These are phyloP conservation scores for Papiliotrema laurentii DNA, from an alignment of 1,284 basidiomycete species.

Conservation along the genomic window DNA sequence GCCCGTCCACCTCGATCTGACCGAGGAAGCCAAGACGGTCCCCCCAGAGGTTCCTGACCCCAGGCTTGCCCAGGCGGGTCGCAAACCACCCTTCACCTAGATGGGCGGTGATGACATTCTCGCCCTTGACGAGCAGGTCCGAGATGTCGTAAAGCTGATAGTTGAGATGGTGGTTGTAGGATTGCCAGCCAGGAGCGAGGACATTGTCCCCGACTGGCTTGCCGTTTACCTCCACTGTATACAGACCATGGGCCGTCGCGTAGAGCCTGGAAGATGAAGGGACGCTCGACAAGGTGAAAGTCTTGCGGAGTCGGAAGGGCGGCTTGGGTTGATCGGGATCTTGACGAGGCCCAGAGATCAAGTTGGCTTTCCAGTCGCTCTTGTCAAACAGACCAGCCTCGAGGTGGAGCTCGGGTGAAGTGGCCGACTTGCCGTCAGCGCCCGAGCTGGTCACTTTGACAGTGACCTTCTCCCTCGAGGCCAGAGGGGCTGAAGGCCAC, in stretches of 20 bases:
- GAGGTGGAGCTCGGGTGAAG: background rate
- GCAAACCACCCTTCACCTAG: constrained; percentile 39
- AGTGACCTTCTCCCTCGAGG: background rate
- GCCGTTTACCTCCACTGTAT: constrained; percentile 34
- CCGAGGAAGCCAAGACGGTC: constrained; percentile 17
- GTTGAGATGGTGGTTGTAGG: constrained; percentile 29
- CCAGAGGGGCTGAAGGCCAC: background rate
- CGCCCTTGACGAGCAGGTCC: constrained; percentile 12
- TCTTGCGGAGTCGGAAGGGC: constrained; percentile 6
- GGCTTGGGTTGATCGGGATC: constrained; percentile 2
- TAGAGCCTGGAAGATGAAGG: constrained; percentile 32
- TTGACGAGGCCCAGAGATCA: constrained; percentile 9
- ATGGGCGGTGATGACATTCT: constrained; percentile 21
- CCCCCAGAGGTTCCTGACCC: constrained; percentile 26
- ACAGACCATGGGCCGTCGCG: constrained; percentile 37
- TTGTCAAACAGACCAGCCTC: background rate
- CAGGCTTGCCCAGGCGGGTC: constrained; percentile 23
- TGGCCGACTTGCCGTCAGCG: background rate
- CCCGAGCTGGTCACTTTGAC: background rate
- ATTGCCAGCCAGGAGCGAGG: constrained; percentile 39
- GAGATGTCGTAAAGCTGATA: constrained; percentile 36
- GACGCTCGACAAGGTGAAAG: background rate
- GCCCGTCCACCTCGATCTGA: constrained; percentile 28
- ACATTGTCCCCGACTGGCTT: constrained; percentile 29
- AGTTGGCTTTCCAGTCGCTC: constrained; percentile 25